phyloP scores from a whole-genome alignment of 2,329 filamentous ascomycete genomes.

The Cladosporium halotolerans region DNA sequence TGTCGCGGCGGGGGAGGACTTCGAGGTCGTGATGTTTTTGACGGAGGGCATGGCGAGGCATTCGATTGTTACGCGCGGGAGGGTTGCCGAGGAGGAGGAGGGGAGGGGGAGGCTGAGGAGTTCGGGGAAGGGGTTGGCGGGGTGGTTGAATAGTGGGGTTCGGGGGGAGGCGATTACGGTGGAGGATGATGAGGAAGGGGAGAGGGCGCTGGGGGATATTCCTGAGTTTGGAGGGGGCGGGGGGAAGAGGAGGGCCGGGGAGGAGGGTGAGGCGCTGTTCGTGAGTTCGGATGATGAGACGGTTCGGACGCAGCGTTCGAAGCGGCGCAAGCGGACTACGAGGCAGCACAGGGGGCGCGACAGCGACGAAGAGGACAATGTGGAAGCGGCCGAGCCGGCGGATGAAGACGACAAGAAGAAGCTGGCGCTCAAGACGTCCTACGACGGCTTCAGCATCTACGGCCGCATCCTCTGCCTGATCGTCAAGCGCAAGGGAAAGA shows the following conservation, averaged over 20 bases:
- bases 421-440: slow-evolving; percentile 73
- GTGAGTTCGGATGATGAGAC: slow-evolving; percentile 32
- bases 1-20: slow-evolving; percentile 80
- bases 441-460: slow-evolving; percentile 95
- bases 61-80: slow-evolving; percentile 78
- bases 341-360: background rate
- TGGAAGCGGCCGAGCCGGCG: slow-evolving; percentile 16
- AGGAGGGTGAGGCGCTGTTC: slow-evolving; percentile 29
- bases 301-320: slow-evolving; percentile 28
- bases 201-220: slow-evolving; percentile 49
- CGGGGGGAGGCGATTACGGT: slow-evolving; percentile 38
- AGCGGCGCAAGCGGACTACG: slow-evolving; percentile 19
- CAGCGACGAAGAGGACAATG: slow-evolving; percentile 15
- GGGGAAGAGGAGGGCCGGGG: slow-evolving; percentile 19
- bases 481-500: slow-evolving; percentile 63
- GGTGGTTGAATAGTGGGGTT: slow-evolving; percentile 36
- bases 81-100: slow-evolving; percentile 55
- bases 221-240: slow-evolving; percentile 37
- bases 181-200: slow-evolving; percentile 45
- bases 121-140: slow-evolving; percentile 42
- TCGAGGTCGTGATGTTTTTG: slow-evolving; percentile 90
- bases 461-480: slow-evolving; percentile 87
- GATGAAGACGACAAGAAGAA: slow-evolving; percentile 78
- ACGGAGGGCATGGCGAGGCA: slow-evolving; percentile 81
- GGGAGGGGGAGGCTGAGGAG: slow-evolving; percentile 38